Conservation (phyloP, 2,329 filamentous ascomycete genomes). For the Ophiostoma quercus region DNA sequence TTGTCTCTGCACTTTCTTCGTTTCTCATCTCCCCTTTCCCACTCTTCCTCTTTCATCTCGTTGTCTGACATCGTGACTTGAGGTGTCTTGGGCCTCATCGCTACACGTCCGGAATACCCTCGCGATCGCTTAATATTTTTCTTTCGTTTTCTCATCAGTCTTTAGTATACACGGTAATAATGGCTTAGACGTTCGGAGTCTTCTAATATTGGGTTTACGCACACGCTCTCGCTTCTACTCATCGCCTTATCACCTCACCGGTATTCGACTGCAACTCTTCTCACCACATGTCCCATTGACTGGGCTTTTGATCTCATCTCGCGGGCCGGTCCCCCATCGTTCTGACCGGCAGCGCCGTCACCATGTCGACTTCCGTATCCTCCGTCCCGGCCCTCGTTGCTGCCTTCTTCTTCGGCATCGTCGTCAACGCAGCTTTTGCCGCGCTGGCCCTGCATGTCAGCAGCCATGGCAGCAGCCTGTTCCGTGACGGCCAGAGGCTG, state of each 20-base stretch:
- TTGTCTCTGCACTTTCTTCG: neutral
- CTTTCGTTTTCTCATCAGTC: neutral
- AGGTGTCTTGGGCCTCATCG: constrained; percentile 16
- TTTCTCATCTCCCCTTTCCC: constrained; percentile 14
- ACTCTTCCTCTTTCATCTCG: constrained; percentile 17
- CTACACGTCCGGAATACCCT: constrained; percentile 29
- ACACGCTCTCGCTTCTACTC: constrained; percentile 5
- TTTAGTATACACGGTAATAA: constrained; percentile 1
- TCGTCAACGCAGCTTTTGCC: constrained; percentile 48
- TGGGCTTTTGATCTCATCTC: constrained; percentile 38
- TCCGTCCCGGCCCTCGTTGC: constrained; percentile 47
- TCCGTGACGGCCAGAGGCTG: constrained; percentile 59
- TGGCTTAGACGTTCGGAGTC: constrained; percentile 6
- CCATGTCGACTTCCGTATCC: constrained; percentile 44
- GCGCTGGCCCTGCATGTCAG: constrained; percentile 44
- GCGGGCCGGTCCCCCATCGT: constrained; percentile 27
- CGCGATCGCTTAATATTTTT: constrained; percentile 19
- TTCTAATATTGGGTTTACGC: neutral
- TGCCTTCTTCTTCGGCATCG: constrained; percentile 52
- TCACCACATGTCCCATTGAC: constrained; percentile 42
- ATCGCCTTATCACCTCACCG: constrained; percentile 11
- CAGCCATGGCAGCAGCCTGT: constrained; percentile 45
- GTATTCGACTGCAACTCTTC: constrained; percentile 17
- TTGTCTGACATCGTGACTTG: constrained; percentile 14
- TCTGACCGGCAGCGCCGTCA: constrained; percentile 32